Evolutionary conservation across 345 rosid genomes (phyloP).

Genomic region (Eucalyptus tenuipes): DNA sequence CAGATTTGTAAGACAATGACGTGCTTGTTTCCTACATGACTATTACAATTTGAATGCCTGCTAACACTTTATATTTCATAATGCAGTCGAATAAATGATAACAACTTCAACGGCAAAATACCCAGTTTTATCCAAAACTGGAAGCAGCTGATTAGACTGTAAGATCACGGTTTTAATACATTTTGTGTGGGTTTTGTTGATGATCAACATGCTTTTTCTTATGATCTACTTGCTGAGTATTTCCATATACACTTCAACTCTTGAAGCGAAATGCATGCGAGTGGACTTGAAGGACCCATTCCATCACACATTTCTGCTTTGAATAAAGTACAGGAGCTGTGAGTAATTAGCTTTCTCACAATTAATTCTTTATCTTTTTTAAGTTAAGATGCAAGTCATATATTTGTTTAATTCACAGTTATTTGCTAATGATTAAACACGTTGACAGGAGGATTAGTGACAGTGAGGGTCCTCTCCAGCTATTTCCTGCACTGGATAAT

Average conservation of each 20-base stretch:
- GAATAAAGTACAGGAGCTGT: constrained; percentile 16
- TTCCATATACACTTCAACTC: neutral
- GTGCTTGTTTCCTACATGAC: neutral
- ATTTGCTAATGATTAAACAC: neutral
- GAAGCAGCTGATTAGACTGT: constrained; percentile 51
- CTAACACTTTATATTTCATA: neutral
- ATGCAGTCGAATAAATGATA: constrained; percentile 71
- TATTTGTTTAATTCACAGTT: neutral
- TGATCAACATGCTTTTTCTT: neutral
- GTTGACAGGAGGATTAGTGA: constrained; percentile 39
- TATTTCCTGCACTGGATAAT: constrained; percentile 14
- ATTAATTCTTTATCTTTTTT: neutral
- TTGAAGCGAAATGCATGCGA: constrained; percentile 44
- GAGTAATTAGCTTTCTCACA: constrained; percentile 2
- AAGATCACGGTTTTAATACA: constrained; percentile 11
- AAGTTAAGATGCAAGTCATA: neutral
- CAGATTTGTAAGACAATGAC: constrained; percentile 25
- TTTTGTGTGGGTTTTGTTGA: neutral
- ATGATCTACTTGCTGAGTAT: neutral
- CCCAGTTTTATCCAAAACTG: constrained; percentile 56
- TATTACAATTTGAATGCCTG: neutral
- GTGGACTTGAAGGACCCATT: constrained; percentile 48
- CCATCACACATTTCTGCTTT: constrained; percentile 22
- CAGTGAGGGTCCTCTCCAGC: constrained; percentile 18
- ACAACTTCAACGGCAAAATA: constrained; percentile 54